Percentiles rank a stretch among this genome's conserved stretches.
Conservation (phyloP, 768 basidiomycete species). For the Leucocoprinus leucothites region DNA sequence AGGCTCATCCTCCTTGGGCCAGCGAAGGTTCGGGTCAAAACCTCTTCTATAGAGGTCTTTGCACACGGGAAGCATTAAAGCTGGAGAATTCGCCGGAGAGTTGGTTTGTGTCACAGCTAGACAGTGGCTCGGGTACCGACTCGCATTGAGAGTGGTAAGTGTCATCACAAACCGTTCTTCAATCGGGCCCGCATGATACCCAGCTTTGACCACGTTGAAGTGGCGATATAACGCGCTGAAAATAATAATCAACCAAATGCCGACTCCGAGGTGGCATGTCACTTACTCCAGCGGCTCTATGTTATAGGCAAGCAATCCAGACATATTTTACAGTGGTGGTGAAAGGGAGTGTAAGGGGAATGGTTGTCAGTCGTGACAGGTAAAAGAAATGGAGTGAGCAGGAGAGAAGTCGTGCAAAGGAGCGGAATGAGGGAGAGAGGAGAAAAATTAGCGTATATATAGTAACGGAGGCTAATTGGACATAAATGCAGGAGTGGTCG, state of each 20-base stretch:
- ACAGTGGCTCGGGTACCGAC: constrained; percentile 51
- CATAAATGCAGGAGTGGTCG: neutral
- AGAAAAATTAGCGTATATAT: constrained; percentile 14
- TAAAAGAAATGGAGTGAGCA: neutral
- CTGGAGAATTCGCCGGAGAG: constrained; percentile 24
- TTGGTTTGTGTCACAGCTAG: constrained; percentile 42
- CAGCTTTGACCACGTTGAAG: constrained; percentile 33
- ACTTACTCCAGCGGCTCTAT: constrained; percentile 33
- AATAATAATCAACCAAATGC: neutral
- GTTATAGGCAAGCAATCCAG: constrained; percentile 28
- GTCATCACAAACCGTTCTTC: constrained; percentile 47
- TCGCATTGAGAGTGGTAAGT: constrained; percentile 36
- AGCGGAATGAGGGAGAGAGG: constrained; percentile 11
- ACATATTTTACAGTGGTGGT: constrained; percentile 20
- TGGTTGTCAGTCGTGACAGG: neutral
- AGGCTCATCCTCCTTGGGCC: constrained; percentile 9
- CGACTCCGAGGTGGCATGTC: neutral
- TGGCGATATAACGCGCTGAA: constrained; percentile 43
- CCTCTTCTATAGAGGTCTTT: constrained; percentile 39
- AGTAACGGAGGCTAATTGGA: constrained; percentile 1
- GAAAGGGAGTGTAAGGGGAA: neutral
- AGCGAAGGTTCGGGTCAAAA: constrained; percentile 33
- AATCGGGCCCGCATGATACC: constrained; percentile 21
- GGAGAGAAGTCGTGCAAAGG: constrained; percentile 1
- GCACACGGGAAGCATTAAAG: constrained; percentile 50